Evolutionary conservation across 1,284 basidiomycete genomes (phyloP).

Genomic region (Rugiboletus extremiorientalis): DNA sequence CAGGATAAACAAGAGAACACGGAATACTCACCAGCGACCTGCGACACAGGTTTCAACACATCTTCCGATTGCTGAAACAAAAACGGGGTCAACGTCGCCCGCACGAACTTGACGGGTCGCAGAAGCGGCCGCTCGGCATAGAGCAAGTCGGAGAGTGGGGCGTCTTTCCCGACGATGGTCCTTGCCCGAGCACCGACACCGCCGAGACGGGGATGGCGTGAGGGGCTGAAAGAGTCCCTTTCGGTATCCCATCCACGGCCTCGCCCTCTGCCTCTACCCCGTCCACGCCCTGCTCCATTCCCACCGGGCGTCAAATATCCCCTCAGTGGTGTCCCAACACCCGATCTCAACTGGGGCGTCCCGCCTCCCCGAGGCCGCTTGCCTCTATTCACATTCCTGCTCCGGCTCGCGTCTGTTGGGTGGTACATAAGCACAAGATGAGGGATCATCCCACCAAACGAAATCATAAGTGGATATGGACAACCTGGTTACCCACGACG

Average conservation of each 20-base stretch:
- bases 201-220: slow-evolving; percentile 7
- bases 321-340: slow-evolving; percentile 11
- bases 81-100: slow-evolving; percentile 50
- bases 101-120: slow-evolving; percentile 67
- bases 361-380: slow-evolving; percentile 5
- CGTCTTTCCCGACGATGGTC: slow-evolving; percentile 26
- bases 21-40: slow-evolving; percentile 49
- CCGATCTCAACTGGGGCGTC: slow-evolving; percentile 6
- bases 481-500: slow-evolving; percentile 14
- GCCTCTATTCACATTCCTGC: slow-evolving; percentile 2
- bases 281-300: slow-evolving; percentile 20
- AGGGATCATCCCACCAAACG: slow-evolving; percentile 1
- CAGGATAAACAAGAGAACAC: background rate
- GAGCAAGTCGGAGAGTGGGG: slow-evolving; percentile 56
- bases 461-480: background rate
- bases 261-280: slow-evolving; percentile 20
- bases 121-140: slow-evolving; percentile 60
- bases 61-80: slow-evolving; percentile 68
- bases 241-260: slow-evolving; percentile 18
- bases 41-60: slow-evolving; percentile 54
- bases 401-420: background rate
- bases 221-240: background rate
- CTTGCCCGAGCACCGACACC: slow-evolving; percentile 10
- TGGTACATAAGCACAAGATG: background rate
- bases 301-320: slow-evolving; percentile 20